Conservation (phyloP, 176 grass and related monocot genomes). For the Pontederia crassipes region DNA sequence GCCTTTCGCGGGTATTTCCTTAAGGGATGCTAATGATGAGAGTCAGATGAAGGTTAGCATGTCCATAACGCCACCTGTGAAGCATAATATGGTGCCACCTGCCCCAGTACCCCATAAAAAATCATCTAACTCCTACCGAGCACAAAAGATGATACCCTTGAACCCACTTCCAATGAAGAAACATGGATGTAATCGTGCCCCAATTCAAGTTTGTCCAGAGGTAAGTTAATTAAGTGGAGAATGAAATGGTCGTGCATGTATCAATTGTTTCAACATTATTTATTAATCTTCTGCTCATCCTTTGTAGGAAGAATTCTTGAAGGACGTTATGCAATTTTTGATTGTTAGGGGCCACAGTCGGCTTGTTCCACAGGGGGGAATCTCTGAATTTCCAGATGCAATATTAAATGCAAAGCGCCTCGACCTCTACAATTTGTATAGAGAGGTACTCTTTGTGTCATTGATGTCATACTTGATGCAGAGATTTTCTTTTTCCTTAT, state of each 20-base stretch:
- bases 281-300: background rate
- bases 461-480: slow-evolving; percentile 5
- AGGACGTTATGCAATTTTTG: slow-evolving; percentile 93
- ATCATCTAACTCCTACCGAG: slow-evolving; percentile 54
- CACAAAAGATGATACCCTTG: slow-evolving; percentile 55
- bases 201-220: slow-evolving; percentile 81
- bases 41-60: slow-evolving; percentile 33
- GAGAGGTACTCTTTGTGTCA: slow-evolving; percentile 39
- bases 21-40: slow-evolving; percentile 32
- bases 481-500: slow-evolving; percentile 4
- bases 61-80: slow-evolving; percentile 33
- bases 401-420: slow-evolving; percentile 94
- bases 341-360: slow-evolving; percentile 73
- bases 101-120: slow-evolving; percentile 55
- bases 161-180: slow-evolving; percentile 97
- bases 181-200: slow-evolving; percentile 69
- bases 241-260: slow-evolving; percentile 1
- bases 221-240: slow-evolving; percentile 24
- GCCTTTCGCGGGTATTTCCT: slow-evolving; percentile 51
- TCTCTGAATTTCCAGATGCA: slow-evolving; percentile 91
- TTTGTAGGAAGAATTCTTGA: slow-evolving; percentile 77
- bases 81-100: slow-evolving; percentile 41
- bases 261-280: slow-evolving; percentile 6
- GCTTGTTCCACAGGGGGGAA: slow-evolving; percentile 80
- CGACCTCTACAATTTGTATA: slow-evolving; percentile 96